Evolutionary conservation across 2,329 filamentous ascomycete species (phyloP).

Genomic region (Orbilia javanica): DNA sequence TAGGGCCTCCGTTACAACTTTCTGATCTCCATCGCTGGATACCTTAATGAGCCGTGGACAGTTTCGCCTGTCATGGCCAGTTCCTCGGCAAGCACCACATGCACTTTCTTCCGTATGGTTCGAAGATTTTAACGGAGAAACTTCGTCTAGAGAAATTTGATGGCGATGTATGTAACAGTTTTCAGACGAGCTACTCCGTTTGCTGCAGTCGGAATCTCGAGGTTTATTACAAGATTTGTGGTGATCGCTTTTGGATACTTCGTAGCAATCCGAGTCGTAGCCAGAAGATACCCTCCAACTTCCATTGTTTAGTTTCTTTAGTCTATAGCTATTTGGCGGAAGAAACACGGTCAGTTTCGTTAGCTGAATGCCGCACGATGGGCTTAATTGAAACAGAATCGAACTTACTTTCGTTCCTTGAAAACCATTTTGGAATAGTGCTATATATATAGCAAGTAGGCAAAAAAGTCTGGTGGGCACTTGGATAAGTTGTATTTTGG

Average conservation of each 20-base stretch:
- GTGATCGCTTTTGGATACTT: background rate
- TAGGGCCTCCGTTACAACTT: background rate
- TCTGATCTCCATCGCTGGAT: background rate
- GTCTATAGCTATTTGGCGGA: background rate
- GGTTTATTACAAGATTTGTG: background rate
- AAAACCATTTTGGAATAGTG: background rate
- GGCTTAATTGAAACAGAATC: background rate
- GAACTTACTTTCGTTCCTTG: background rate
- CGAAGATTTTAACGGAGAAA: background rate
- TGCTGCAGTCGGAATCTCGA: background rate
- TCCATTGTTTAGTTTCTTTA: background rate
- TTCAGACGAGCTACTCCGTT: too few relatives aligned
- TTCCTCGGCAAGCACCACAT: constrained; percentile 16
- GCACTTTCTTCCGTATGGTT: background rate
- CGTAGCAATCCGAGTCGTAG: background rate
- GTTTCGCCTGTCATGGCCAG: constrained; percentile 13
- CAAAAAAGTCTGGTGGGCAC: too few relatives aligned
- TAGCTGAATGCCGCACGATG: background rate
- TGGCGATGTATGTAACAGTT: too few relatives aligned
- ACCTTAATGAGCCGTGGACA: constrained; percentile 10
- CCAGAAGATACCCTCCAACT: background rate
- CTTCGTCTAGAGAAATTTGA: background rate
- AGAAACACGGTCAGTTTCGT: background rate
- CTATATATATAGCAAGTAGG: too few relatives aligned
- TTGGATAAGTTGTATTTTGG: too few relatives aligned